These are phyloP conservation scores for Phytopythium cucurbitacearum DNA, from an alignment of 352 stramenopile genomes.

Conservation along the genomic window DNA sequence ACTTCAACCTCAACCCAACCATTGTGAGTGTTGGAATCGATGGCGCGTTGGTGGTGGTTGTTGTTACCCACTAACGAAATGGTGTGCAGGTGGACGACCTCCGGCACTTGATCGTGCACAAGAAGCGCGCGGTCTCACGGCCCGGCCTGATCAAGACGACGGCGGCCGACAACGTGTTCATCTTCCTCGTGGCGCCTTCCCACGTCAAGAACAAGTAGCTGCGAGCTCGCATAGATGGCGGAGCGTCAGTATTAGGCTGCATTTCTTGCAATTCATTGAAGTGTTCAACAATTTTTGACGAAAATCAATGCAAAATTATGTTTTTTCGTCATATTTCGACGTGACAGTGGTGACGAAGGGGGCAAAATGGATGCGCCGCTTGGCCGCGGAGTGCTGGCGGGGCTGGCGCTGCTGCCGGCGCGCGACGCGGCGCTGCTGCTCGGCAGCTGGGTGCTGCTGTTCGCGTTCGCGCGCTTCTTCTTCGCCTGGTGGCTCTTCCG, in stretches of 20 bases:
- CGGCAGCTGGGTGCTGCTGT: constrained; percentile 47
- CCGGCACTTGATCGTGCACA: constrained; percentile 52
- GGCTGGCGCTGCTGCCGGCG: constrained; percentile 20
- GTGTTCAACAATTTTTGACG: too few relatives aligned
- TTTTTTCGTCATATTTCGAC: too few relatives aligned
- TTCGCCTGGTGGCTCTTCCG: constrained; percentile 84
- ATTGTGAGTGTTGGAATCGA: constrained; percentile 32
- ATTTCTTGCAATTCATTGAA: constrained; percentile 4
- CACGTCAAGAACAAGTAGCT: constrained; percentile 63
- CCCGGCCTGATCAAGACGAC: constrained; percentile 52
- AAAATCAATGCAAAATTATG: too few relatives aligned
- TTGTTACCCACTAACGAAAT: background rate
- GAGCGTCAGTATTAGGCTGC: too few relatives aligned
- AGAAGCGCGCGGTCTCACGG: constrained; percentile 43
- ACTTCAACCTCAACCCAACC: constrained; percentile 85
- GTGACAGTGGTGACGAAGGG: too few relatives aligned
- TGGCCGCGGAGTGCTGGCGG: constrained; percentile 2
- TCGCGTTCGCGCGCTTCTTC: constrained; percentile 73
- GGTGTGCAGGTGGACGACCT: constrained; percentile 52
- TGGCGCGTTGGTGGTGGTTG: background rate
- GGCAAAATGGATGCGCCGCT: background rate
- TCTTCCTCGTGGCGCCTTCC: constrained; percentile 66
- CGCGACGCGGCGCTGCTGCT: constrained; percentile 23
- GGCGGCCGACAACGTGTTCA: constrained; percentile 66
- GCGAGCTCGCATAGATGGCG: background rate